These are phyloP conservation scores for Lactarius hengduanensis DNA, from an alignment of 768 basidiomycete genomes.

Conservation along the genomic window DNA sequence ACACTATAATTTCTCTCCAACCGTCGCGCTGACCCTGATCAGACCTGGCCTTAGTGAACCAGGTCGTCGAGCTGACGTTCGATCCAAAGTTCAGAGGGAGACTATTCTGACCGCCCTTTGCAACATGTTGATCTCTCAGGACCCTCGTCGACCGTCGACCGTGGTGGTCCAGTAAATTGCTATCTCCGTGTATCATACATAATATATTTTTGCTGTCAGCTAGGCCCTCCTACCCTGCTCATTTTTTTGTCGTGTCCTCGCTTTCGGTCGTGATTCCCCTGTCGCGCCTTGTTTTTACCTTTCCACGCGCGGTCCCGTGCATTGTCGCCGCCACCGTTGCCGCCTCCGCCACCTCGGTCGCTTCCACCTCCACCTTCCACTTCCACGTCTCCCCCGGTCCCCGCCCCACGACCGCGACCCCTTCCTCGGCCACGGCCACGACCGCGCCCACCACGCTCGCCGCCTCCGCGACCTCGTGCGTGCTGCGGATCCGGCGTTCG, in stretches of 20 bases:
- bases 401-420: constrained; percentile 33
- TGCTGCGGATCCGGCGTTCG: constrained; percentile 16
- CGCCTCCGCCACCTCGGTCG: constrained; percentile 40
- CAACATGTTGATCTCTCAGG: neutral
- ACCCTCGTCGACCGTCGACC: neutral
- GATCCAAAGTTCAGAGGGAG: constrained; percentile 51
- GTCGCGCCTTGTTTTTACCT: constrained; percentile 73
- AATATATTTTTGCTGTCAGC: neutral
- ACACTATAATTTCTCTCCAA: neutral
- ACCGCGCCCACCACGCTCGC: constrained; percentile 21
- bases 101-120: constrained; percentile 41
- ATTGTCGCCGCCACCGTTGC: constrained; percentile 41
- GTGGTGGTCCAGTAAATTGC: neutral
- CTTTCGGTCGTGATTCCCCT: constrained; percentile 72
- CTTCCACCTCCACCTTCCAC: constrained; percentile 40
- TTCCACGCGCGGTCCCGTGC: constrained; percentile 65
- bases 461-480: constrained; percentile 27
- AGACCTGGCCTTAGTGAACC: constrained; percentile 64
- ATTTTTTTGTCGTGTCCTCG: constrained; percentile 90
- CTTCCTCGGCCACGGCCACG: constrained; percentile 24
- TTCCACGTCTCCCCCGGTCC: neutral
- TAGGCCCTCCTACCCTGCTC: constrained; percentile 53
- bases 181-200: constrained; percentile 16
- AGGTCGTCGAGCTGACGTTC: constrained; percentile 59
- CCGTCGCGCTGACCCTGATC: neutral